A percentile compares a stretch with the other conserved stretches of the same genome.
These are phyloP conservation scores for Barbarea vulgaris DNA, from an alignment of 345 rosid genomes.

Conservation along the genomic window DNA sequence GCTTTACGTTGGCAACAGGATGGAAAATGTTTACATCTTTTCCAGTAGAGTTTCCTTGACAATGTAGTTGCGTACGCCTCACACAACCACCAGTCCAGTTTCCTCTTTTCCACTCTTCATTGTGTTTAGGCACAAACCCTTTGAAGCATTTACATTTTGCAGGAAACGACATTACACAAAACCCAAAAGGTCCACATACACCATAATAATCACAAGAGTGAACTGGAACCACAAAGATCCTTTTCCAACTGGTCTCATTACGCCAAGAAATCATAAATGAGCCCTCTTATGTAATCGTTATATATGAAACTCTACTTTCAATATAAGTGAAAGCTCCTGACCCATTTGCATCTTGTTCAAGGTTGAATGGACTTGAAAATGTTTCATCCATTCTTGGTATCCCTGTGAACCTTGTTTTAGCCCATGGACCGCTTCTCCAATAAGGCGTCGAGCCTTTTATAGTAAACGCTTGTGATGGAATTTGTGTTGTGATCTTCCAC, in stretches of 20 bases:
- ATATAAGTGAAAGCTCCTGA: too few relatives aligned
- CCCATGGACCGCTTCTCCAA: conserved; percentile 32
- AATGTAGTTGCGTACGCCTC: conserved; percentile 3
- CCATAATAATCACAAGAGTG: conserved; percentile 19
- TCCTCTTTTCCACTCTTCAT: background rate
- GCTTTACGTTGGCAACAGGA: background rate
- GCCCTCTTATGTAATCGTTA: background rate
- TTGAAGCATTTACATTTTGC: conserved; percentile 22
- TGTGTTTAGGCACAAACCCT: conserved; percentile 19
- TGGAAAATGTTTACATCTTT: background rate
- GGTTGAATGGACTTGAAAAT: too few relatives aligned
- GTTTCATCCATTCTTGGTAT: background rate
- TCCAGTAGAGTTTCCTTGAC: conserved; percentile 13
- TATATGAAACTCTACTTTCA: too few relatives aligned
- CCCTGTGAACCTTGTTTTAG: conserved; percentile 18
- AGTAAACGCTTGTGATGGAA: background rate
- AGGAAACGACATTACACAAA: background rate
- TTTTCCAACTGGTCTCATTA: conserved; percentile 1
- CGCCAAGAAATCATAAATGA: background rate
- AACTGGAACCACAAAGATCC: background rate
- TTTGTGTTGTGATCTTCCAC: conserved; percentile 9
- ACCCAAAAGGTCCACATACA: conserved; percentile 38
- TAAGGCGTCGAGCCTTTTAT: background rate
- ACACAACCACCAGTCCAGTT: conserved; percentile 32
- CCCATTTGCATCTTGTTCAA: too few relatives aligned